phyloP scores from a whole-genome alignment of 805 yeast genomes.

The Lachancea quebecensis region DNA sequence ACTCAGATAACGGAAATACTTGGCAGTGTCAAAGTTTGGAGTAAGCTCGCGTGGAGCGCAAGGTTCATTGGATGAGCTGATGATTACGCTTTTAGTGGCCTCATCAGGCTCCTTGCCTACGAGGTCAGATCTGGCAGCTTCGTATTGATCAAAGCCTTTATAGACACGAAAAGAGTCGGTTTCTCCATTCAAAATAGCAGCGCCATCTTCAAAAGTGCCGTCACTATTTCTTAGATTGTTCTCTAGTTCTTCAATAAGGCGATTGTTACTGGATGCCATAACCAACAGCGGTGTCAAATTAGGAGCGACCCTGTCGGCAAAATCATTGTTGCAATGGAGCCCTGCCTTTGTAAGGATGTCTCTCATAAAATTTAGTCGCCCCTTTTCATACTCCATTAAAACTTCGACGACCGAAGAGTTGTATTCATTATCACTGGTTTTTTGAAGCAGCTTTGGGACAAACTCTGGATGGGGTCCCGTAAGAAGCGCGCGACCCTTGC shows the following conservation, averaged over 20 bases:
- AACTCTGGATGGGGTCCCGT: slow-evolving; percentile 92
- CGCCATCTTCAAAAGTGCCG: slow-evolving; percentile 32
- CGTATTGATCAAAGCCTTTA: slow-evolving; percentile 15
- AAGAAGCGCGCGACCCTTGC: slow-evolving; percentile 63
- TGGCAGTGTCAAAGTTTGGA: slow-evolving; percentile 62
- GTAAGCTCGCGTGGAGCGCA: slow-evolving; percentile 50
- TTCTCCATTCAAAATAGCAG: slow-evolving; percentile 36
- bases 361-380: slow-evolving; percentile 51
- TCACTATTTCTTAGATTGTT: slow-evolving; percentile 9
- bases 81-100: slow-evolving; percentile 46
- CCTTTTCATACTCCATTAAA: slow-evolving; percentile 38
- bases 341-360: slow-evolving; percentile 55
- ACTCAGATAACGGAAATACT: slow-evolving; percentile 40
- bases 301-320: slow-evolving; percentile 46
- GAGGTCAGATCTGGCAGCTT: slow-evolving; percentile 10
- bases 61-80: slow-evolving; percentile 35
- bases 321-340: slow-evolving; percentile 53
- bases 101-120: slow-evolving; percentile 45
- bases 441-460: slow-evolving; percentile 45
- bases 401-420: slow-evolving; percentile 33
- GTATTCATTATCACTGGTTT: slow-evolving; percentile 28
- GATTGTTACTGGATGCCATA: slow-evolving; percentile 21
- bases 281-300: slow-evolving; percentile 60
- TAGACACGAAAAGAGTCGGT: slow-evolving; percentile 19
- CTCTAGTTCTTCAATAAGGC: slow-evolving; percentile 13